These are phyloP conservation scores for Debaryomyces tyrocola DNA, from an alignment of 805 yeast species.

Conservation along the genomic window DNA sequence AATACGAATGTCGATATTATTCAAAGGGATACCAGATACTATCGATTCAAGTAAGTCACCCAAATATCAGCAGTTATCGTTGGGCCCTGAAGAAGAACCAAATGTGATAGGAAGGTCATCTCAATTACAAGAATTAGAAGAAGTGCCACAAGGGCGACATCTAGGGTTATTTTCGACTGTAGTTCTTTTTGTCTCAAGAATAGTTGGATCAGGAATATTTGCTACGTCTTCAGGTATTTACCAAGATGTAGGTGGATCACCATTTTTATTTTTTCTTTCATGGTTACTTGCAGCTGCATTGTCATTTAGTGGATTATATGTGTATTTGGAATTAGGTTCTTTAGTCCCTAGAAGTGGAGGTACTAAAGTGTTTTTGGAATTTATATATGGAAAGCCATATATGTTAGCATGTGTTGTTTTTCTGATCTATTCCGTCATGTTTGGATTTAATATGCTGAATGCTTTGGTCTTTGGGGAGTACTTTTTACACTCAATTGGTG, in stretches of 20 bases:
- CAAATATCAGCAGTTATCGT: too few species aligned
- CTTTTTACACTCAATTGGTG: conserved; percentile 45
- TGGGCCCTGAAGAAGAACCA: too few species aligned
- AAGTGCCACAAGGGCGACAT: conserved; percentile 73
- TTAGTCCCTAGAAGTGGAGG: conserved; percentile 77
- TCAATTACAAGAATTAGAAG: conserved; percentile 41
- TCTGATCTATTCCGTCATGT: conserved; percentile 48
- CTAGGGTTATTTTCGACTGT: conserved; percentile 68
- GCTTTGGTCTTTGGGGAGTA: conserved; percentile 65
- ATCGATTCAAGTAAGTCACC: too few species aligned
- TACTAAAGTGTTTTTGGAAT: conserved; percentile 68
- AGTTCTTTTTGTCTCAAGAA: conserved; percentile 63
- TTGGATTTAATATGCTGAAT: conserved; percentile 57
- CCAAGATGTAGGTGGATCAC: conserved; percentile 68
- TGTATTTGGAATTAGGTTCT: conserved; percentile 69
- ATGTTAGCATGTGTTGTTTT: conserved; percentile 53
- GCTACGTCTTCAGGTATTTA: conserved; percentile 69
- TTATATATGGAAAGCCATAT: conserved; percentile 60
- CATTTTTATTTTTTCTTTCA: conserved; percentile 55
- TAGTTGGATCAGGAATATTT: conserved; percentile 77
- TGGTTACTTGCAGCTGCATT: conserved; percentile 65
- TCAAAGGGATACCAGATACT: too few species aligned
- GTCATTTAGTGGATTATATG: conserved; percentile 65
- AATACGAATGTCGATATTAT: too few species aligned
- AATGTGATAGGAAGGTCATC: conserved; percentile 3